Percentiles rank a stretch among this genome's conserved stretches.
Conservation (phyloP, 2,329 filamentous ascomycete species). For the Fusarium longipes region DNA sequence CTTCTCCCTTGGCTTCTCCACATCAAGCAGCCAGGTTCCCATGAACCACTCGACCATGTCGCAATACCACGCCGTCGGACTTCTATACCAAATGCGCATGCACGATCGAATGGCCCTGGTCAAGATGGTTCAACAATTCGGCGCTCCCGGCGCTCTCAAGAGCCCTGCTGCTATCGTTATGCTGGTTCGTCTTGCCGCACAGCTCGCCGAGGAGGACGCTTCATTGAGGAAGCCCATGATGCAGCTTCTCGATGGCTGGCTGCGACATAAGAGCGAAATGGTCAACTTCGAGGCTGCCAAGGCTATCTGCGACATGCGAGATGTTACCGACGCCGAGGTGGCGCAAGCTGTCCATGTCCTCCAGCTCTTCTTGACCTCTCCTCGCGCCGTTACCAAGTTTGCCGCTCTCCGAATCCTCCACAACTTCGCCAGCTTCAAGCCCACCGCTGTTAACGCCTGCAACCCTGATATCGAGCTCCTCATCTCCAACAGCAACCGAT, state of each 20-base stretch:
- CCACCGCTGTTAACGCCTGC: slow-evolving; percentile 88
- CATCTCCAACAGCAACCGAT: slow-evolving; percentile 96
- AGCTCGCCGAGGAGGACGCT: slow-evolving; percentile 92
- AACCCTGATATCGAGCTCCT: slow-evolving; percentile 97
- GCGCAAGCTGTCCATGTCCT: slow-evolving; percentile 93
- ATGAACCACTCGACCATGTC: slow-evolving; percentile 96
- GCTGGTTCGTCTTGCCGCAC: slow-evolving; percentile 90
- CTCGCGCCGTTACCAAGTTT: slow-evolving; percentile 96
- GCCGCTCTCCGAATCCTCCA: slow-evolving; percentile 96
- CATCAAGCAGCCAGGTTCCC: slow-evolving; percentile 77
- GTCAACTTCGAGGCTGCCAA: slow-evolving; percentile 99
- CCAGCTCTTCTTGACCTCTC: slow-evolving; percentile 96
- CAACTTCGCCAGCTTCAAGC: slow-evolving; percentile 96
- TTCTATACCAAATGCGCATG: slow-evolving; percentile 96
- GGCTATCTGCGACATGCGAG: slow-evolving; percentile 93
- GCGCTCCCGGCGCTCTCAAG: slow-evolving; percentile 90
- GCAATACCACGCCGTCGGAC: slow-evolving; percentile 97
- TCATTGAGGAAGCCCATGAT: slow-evolving; percentile 95
- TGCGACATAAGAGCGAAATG: slow-evolving; percentile 99
- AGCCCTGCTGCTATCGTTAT: slow-evolving; percentile 92
- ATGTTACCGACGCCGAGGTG: slow-evolving; percentile 92
- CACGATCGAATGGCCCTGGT: slow-evolving; percentile 98
- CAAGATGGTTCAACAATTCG: slow-evolving; percentile 99
- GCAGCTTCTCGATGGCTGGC: slow-evolving; percentile 93
- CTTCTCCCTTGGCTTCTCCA: slow-evolving; percentile 92